These are phyloP conservation scores for Nidula microcarpa DNA, from an alignment of 768 basidiomycete species.

Conservation along the genomic window DNA sequence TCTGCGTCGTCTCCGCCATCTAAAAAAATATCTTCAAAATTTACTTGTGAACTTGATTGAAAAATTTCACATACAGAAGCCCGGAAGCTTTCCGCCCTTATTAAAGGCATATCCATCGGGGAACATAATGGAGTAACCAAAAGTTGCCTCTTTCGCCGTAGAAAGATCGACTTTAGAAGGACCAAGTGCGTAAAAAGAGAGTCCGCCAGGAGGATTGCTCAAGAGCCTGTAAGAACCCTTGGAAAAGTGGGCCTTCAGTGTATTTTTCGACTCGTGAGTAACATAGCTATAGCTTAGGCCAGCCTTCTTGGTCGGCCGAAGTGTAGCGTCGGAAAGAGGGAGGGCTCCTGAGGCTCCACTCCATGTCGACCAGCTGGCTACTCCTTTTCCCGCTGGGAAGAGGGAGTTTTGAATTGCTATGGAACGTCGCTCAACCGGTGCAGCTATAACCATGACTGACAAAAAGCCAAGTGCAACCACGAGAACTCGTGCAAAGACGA, in stretches of 20 bases:
- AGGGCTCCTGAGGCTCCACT: constrained; percentile 5
- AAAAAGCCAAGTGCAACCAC: neutral
- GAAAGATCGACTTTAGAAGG: constrained; percentile 37
- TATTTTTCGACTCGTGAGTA: constrained; percentile 39
- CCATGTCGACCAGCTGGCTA: constrained; percentile 11
- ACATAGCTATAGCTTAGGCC: constrained; percentile 19
- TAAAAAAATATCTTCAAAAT: constrained; percentile 8
- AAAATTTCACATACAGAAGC: constrained; percentile 42
- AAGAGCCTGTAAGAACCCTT: constrained; percentile 47
- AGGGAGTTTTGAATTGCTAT: constrained; percentile 1
- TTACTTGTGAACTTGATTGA: too few species aligned
- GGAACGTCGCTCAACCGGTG: neutral
- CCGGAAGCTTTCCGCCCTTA: constrained; percentile 67
- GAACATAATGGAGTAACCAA: constrained; percentile 56
- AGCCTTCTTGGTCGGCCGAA: constrained; percentile 8
- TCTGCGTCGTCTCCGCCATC: constrained; percentile 47
- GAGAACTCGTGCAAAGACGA: neutral
- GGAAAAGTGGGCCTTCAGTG: constrained; percentile 44
- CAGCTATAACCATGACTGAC: neutral
- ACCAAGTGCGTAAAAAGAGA: constrained; percentile 65
- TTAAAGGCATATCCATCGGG: constrained; percentile 53
- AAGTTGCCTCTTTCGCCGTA: constrained; percentile 55
- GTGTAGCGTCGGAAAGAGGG: constrained; percentile 5
- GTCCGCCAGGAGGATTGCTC: constrained; percentile 41
- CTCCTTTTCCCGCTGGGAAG: constrained; percentile 7